A percentile compares a stretch with the other conserved stretches of the same genome.
phyloP scores from a whole-genome alignment of 2,329 filamentous ascomycete species.

The Sphaerostilbella broomeana region DNA sequence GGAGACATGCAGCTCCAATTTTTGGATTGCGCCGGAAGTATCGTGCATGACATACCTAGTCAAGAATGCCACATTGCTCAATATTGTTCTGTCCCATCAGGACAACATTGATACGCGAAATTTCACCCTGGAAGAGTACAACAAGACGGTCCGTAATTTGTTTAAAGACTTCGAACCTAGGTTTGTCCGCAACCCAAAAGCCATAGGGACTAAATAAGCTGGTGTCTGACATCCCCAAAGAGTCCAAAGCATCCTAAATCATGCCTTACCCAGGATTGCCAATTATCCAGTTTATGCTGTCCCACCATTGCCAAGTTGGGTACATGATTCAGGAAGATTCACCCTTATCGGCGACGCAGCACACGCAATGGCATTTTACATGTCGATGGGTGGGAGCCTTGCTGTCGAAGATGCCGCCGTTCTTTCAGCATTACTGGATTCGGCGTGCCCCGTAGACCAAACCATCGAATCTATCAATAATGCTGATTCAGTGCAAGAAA shows the following conservation, averaged over 20 bases:
- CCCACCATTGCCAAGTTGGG: constrained; percentile 14
- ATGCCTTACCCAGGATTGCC: constrained; percentile 12
- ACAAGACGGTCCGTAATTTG: constrained; percentile 2
- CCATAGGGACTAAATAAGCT: not conserved
- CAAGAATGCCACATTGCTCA: constrained; percentile 33
- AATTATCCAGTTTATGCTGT: constrained; percentile 17
- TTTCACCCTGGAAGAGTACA: constrained; percentile 10
- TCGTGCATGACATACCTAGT: constrained; percentile 41
- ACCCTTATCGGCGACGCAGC: constrained; percentile 15
- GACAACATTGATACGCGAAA: constrained; percentile 22
- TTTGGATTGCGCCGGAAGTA: constrained; percentile 32
- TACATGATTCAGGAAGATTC: constrained; percentile 13
- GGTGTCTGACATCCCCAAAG: not conserved
- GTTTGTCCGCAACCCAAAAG: not conserved
- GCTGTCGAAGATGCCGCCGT: constrained; percentile 18
- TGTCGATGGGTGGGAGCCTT: constrained; percentile 18
- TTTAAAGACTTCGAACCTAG: constrained; percentile 11
- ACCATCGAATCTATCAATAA: not conserved
- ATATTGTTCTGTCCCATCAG: constrained; percentile 37
- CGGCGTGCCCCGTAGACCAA: constrained; percentile 4
- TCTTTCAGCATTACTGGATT: constrained; percentile 11
- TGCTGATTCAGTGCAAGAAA: no score
- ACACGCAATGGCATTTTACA: constrained; percentile 18
- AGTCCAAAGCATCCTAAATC: constrained; percentile 11
- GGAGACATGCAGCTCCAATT: constrained; percentile 10